These are phyloP conservation scores for Pascua guehoae DNA, from an alignment of 1,284 basidiomycete genomes.

Conservation along the genomic window DNA sequence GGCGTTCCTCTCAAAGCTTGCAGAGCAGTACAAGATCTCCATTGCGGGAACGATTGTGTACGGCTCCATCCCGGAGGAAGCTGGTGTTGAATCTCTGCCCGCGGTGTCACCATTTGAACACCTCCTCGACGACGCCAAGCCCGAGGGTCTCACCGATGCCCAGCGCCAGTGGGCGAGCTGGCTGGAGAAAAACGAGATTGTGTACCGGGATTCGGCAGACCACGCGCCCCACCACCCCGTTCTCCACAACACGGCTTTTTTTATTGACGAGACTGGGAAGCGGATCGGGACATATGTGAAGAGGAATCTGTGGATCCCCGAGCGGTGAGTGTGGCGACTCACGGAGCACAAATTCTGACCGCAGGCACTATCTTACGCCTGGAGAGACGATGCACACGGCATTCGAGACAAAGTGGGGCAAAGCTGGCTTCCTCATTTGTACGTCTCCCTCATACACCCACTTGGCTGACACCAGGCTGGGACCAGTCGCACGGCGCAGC, in stretches of 20 bases:
- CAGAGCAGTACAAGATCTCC: slow-evolving; percentile 25
- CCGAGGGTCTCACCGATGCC: slow-evolving; percentile 2
- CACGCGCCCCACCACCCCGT: slow-evolving; percentile 19
- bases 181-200: slow-evolving; percentile 20
- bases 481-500: slow-evolving; percentile 44
- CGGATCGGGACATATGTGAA: slow-evolving; percentile 41
- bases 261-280: slow-evolving; percentile 37
- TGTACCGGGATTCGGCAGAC: slow-evolving; percentile 5
- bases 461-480: slow-evolving; percentile 36
- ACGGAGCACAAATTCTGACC: slow-evolving; percentile 4
- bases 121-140: slow-evolving; percentile 19
- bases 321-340: slow-evolving; percentile 32
- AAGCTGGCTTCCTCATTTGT: slow-evolving; percentile 46
- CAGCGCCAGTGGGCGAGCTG: slow-evolving; percentile 31
- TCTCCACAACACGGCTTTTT: slow-evolving; percentile 44
- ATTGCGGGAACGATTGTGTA: slow-evolving; percentile 44
- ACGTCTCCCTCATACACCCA: slow-evolving; percentile 1
- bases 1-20: slow-evolving; percentile 26
- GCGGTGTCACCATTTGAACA: slow-evolving; percentile 29
- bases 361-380: slow-evolving; percentile 39
- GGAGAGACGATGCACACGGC: slow-evolving; percentile 34
- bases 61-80: slow-evolving; percentile 13
- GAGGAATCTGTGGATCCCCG: slow-evolving; percentile 49
- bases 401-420: slow-evolving; percentile 46
- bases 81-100: slow-evolving; percentile 15